Evolutionary conservation across 805 yeast genomes (phyloP).

Genomic region (Lachancea thermotolerans): DNA sequence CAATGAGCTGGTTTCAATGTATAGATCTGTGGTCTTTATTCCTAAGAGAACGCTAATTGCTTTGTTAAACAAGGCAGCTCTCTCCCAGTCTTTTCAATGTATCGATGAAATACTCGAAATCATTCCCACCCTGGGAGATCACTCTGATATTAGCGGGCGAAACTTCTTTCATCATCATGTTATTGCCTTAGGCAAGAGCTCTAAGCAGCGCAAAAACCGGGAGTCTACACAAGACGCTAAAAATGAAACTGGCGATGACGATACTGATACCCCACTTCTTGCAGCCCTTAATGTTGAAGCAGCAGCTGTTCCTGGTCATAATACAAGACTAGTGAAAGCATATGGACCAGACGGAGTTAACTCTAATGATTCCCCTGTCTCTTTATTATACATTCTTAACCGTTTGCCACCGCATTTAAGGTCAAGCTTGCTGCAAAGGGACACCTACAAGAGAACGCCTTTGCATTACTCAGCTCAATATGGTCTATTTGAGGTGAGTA

Average conservation of each 20-base stretch:
- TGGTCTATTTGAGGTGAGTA: slow-evolving; percentile 63
- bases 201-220: slow-evolving; percentile 20
- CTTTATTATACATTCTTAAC: slow-evolving; percentile 52
- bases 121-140: slow-evolving; percentile 50
- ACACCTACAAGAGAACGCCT: slow-evolving; percentile 75
- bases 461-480: slow-evolving; percentile 85
- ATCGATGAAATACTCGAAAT: slow-evolving; percentile 49
- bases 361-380: slow-evolving; percentile 50
- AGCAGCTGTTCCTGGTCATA: slow-evolving; percentile 48
- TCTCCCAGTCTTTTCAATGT: slow-evolving; percentile 47
- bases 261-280: slow-evolving; percentile 7
- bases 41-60: slow-evolving; percentile 53
- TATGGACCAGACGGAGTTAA: slow-evolving; percentile 60
- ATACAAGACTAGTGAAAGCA: slow-evolving; percentile 43
- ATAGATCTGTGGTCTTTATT: slow-evolving; percentile 41
- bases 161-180: slow-evolving; percentile 82
- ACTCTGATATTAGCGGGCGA: slow-evolving; percentile 70
- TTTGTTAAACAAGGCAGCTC: slow-evolving; percentile 58
- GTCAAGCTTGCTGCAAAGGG: slow-evolving; percentile 55
- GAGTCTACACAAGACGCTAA: neutral
- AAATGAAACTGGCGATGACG: slow-evolving; percentile 8
- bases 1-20: slow-evolving; percentile 37
- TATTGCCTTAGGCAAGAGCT: slow-evolving; percentile 67
- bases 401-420: slow-evolving; percentile 49
- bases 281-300: slow-evolving; percentile 27